Conservation (phyloP, 495 filamentous ascomycete genomes). For the Oleoguttula mirabilis region DNA sequence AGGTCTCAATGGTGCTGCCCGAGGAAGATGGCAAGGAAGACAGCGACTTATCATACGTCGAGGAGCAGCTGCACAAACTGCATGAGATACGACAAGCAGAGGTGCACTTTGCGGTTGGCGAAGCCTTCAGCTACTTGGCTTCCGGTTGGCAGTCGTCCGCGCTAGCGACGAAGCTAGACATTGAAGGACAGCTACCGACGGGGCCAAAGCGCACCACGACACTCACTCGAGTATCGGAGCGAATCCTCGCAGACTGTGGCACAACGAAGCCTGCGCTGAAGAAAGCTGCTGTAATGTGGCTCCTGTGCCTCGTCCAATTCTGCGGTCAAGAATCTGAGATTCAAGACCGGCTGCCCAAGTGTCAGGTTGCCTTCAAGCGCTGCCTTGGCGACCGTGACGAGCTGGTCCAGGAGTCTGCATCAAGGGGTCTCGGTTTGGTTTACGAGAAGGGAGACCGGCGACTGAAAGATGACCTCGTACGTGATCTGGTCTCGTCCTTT, state of each 20-base stretch:
- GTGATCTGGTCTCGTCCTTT: slow-evolving; percentile 76
- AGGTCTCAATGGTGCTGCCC: slow-evolving; percentile 45
- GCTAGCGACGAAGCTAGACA: slow-evolving; percentile 46
- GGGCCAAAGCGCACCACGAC: slow-evolving; percentile 32
- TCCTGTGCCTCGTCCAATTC: slow-evolving; percentile 83
- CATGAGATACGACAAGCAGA: slow-evolving; percentile 77
- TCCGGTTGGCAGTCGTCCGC: slow-evolving; percentile 67
- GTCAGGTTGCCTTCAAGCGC: slow-evolving; percentile 75
- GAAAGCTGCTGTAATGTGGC: slow-evolving; percentile 84
- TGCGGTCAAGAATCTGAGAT: slow-evolving; percentile 65
- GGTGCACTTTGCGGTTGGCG: slow-evolving; percentile 77
- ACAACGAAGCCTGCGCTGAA: slow-evolving; percentile 74
- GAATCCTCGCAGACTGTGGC: slow-evolving; percentile 59
- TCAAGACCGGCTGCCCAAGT: slow-evolving; percentile 58
- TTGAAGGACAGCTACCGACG: slow-evolving; percentile 36
- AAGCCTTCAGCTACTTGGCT: slow-evolving; percentile 64
- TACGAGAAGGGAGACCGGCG: slow-evolving; percentile 79
- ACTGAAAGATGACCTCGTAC: slow-evolving; percentile 70
- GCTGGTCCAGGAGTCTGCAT: slow-evolving; percentile 88
- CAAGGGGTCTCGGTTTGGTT: slow-evolving; percentile 74
- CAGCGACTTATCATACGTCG: slow-evolving; percentile 34
- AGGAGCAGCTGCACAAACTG: slow-evolving; percentile 54
- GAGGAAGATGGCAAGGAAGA: slow-evolving; percentile 24
- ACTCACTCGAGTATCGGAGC: slow-evolving; percentile 48
- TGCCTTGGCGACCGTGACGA: slow-evolving; percentile 84